These are phyloP conservation scores for Sporothrix variecibatus DNA, from an alignment of 2,329 filamentous ascomycete genomes.

Conservation along the genomic window DNA sequence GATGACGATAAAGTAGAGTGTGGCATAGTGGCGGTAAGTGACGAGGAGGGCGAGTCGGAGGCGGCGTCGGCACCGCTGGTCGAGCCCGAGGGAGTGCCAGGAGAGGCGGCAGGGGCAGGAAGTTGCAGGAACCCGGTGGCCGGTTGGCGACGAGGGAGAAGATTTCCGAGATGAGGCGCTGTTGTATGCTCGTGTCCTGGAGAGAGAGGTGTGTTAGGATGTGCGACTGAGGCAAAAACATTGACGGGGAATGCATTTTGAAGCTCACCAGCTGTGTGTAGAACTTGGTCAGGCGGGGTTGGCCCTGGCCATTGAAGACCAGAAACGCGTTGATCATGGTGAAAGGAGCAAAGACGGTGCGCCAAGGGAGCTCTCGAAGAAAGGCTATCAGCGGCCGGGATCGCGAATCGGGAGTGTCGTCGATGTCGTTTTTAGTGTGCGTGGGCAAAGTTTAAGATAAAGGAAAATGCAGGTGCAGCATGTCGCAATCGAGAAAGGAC, in stretches of 20 bases:
- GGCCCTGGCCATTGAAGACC: conserved; percentile 97
- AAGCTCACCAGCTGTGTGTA: conserved; percentile 87
- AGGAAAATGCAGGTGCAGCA: neutral
- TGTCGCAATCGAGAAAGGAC: neutral
- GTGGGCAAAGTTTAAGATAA: neutral
- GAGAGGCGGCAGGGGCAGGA: conserved; percentile 76
- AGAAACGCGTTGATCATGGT: conserved; percentile 97
- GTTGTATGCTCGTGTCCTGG: conserved; percentile 95
- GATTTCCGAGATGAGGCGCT: conserved; percentile 95
- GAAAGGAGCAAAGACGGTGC: neutral
- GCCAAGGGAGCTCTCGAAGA: neutral
- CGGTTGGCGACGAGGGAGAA: conserved; percentile 94
- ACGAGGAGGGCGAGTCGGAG: conserved; percentile 87
- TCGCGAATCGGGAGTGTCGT: neutral
- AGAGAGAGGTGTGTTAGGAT: neutral
- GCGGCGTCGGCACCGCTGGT: conserved; percentile 63
- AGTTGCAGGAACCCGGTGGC: conserved; percentile 91
- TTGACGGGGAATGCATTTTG: too few relatives aligned
- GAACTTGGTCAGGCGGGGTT: conserved; percentile 96
- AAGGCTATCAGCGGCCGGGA: neutral
- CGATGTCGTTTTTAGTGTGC: neutral
- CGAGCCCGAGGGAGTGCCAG: conserved; percentile 64
- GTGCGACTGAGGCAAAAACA: too few relatives aligned
- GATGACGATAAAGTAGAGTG: conserved; percentile 97
- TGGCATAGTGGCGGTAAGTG: conserved; percentile 97